A percentile compares a stretch with the other conserved stretches of the same genome.
Evolutionary conservation across 371 early-diverging fungal genomes (phyloP).

Genomic region (Mucor ambiguus): DNA sequence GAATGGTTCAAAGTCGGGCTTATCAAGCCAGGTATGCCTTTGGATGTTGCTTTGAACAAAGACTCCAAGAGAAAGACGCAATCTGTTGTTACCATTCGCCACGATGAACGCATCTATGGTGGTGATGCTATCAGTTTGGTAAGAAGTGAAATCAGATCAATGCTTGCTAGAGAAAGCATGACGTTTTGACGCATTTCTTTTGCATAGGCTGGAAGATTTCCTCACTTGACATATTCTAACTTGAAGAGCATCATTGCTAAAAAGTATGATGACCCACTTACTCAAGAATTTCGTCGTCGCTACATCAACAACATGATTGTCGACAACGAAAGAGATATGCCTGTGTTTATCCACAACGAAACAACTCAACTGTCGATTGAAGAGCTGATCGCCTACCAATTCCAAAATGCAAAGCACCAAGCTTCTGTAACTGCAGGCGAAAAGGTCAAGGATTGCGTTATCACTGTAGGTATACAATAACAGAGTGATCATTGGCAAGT

Average conservation of each 20-base stretch:
- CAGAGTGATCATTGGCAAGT: neutral
- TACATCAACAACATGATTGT: conserved; percentile 75
- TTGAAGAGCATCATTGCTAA: conserved; percentile 87
- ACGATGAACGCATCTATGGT: conserved; percentile 87
- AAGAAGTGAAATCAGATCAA: conserved; percentile 22
- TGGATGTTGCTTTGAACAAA: conserved; percentile 93
- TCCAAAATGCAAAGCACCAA: conserved; percentile 84
- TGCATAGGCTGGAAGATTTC: conserved; percentile 81
- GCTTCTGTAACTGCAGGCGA: conserved; percentile 81
- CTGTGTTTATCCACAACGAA: conserved; percentile 64
- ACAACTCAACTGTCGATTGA: conserved; percentile 68
- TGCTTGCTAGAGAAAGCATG: neutral
- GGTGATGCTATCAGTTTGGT: conserved; percentile 85
- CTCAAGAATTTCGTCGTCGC: conserved; percentile 68
- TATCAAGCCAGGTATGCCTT: conserved; percentile 87
- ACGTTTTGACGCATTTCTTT: neutral
- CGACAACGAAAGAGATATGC: conserved; percentile 65
- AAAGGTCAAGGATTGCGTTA: conserved; percentile 82
- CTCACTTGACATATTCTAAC: conserved; percentile 78
- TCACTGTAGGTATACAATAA: conserved; percentile 68
- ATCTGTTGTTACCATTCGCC: conserved; percentile 79
- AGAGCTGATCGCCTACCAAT: conserved; percentile 94
- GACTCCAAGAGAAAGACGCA: conserved; percentile 96
- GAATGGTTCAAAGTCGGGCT: conserved; percentile 96
- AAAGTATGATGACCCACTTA: conserved; percentile 67